Evolutionary conservation across 768 basidiomycete genomes (phyloP).

Genomic region (Glaciozyma martinii): DNA sequence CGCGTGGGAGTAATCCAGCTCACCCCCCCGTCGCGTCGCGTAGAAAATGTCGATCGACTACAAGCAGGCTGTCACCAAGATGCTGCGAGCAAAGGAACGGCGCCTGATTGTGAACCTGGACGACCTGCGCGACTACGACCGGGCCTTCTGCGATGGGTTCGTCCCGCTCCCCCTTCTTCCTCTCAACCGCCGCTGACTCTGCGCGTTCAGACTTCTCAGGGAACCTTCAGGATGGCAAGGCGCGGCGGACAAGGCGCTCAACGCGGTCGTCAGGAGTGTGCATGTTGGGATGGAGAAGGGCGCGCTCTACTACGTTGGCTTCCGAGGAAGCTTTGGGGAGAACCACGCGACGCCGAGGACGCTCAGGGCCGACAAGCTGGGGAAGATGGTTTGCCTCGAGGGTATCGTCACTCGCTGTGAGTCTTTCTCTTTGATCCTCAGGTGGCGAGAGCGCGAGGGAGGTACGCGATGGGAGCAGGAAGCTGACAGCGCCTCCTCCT

Average conservation of each 20-base stretch:
- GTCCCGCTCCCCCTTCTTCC: conserved; percentile 16
- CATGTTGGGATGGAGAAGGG: conserved; percentile 57
- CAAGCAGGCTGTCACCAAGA: conserved; percentile 68
- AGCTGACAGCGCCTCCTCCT: neutral
- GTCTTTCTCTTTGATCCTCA: conserved; percentile 18
- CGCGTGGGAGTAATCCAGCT: neutral
- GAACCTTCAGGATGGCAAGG: conserved; percentile 77
- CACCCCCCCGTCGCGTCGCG: neutral
- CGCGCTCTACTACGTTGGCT: conserved; percentile 76
- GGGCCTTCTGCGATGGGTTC: conserved; percentile 64
- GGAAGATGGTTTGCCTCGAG: conserved; percentile 93
- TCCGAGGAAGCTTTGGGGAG: conserved; percentile 94
- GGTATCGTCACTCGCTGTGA: conserved; percentile 92
- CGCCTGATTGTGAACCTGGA: conserved; percentile 92
- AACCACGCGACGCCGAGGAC: conserved; percentile 95
- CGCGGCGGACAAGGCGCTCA: conserved; percentile 78
- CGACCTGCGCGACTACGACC: conserved; percentile 84
- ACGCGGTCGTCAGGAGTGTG: conserved; percentile 60
- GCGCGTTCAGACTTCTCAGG: conserved; percentile 59
- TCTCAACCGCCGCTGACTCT: conserved; percentile 21
- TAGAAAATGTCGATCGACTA: conserved; percentile 43
- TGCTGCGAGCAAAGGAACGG: conserved; percentile 73
- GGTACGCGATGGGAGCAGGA: neutral
- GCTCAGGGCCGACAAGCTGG: conserved; percentile 74
- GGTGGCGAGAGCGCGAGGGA: neutral